A percentile compares a stretch with the other conserved stretches of the same genome.
Conservation (phyloP, 176 grass and related monocot genomes). For the Triticum monococcum region DNA sequence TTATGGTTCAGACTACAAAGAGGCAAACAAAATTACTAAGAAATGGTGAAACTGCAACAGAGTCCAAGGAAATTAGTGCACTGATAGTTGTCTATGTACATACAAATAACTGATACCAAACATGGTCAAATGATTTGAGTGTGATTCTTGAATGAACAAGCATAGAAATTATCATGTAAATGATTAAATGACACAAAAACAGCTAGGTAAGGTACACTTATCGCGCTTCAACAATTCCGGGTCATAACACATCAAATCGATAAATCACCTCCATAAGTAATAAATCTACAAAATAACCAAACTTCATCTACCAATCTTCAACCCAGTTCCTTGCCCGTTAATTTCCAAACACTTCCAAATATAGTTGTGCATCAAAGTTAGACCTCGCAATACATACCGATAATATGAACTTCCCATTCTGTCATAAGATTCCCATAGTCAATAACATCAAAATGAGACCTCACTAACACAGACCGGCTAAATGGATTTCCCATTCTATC, state of each 20-base stretch:
- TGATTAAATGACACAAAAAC: background rate
- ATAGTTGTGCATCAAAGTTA: background rate
- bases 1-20: background rate
- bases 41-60: background rate
- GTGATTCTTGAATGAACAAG: background rate
- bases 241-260: background rate
- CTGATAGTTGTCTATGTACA: background rate
- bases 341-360: background rate
- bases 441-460: background rate
- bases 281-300: background rate
- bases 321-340: background rate
- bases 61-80: background rate
- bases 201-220: background rate
- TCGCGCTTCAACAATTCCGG: background rate
- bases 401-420: background rate
- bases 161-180: conserved; percentile 11
- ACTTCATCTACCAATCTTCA: background rate
- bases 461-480: background rate
- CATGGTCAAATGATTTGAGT: background rate
- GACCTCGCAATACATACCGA: background rate
- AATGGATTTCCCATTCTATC: background rate
- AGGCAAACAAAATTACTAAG: background rate
- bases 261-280: background rate
- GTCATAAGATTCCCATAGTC: background rate
- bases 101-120: background rate